Conservation (phyloP, 129 eudicot species). For the Pulicaria dysenterica region DNA sequence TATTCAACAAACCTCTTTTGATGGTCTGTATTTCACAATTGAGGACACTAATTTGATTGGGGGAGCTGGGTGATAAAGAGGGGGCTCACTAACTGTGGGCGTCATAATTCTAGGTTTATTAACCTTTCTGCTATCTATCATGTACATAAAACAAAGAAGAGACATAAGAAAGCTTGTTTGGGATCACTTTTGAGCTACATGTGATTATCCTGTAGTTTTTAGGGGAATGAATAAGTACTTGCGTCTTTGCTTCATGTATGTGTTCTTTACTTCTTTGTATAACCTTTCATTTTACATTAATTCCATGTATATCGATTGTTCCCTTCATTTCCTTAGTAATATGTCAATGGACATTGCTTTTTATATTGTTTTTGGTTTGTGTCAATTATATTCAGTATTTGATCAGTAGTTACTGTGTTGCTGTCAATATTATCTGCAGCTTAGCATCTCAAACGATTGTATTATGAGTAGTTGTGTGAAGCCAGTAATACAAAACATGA, state of each 20-base stretch:
- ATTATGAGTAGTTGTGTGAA: conserved; percentile 92
- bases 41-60: too few species aligned
- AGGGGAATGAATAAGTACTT: too few species aligned
- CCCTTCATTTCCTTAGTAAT: neutral
- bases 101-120: too few species aligned
- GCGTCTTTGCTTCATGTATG: neutral
- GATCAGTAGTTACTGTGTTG: conserved; percentile 1
- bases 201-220: too few species aligned
- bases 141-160: too few species aligned
- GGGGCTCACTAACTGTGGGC: too few species aligned
- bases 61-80: too few species aligned
- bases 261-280: neutral
- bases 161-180: too few species aligned
- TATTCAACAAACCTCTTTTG: too few species aligned
- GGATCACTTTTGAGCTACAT: too few species aligned
- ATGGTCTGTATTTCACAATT: too few species aligned
- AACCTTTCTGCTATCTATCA: too few species aligned
- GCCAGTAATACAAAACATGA: conserved; percentile 46
- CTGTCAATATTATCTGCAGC: conserved; percentile 42
- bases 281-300: neutral
- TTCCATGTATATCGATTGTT: neutral
- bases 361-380: neutral
- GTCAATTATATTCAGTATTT: neutral
- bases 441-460: conserved; percentile 48
- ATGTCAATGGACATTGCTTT: neutral